Evolutionary conservation across 2,329 filamentous ascomycete genomes (phyloP).

Genomic region (Trichoderma atroviride): DNA sequence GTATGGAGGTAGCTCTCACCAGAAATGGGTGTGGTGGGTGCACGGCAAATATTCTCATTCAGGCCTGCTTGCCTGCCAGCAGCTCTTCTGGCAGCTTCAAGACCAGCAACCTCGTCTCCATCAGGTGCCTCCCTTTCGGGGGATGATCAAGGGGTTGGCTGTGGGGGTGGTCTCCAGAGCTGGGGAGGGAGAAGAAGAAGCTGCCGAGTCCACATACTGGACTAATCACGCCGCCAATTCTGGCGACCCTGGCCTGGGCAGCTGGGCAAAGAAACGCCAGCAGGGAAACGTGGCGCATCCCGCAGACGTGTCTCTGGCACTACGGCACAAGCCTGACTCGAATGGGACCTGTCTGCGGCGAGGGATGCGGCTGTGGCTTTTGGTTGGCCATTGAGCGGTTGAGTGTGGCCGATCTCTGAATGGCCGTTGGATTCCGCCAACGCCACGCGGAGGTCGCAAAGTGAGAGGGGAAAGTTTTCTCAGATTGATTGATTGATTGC

Average conservation of each 20-base stretch:
- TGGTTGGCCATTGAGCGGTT: conserved; percentile 11
- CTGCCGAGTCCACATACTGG: background rate
- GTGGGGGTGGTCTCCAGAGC: conserved; percentile 17
- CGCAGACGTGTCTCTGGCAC: conserved; percentile 26
- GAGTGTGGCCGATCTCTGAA: conserved; percentile 3
- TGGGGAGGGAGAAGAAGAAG: background rate
- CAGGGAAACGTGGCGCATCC: conserved; percentile 27
- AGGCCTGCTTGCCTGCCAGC: background rate
- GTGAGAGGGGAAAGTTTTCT: conserved; percentile 14
- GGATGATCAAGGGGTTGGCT: conserved; percentile 25
- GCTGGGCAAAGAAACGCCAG: background rate
- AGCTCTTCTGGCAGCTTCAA: background rate
- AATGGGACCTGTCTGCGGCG: conserved; percentile 15
- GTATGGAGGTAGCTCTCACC: conserved; percentile 2
- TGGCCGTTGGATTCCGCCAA: conserved; percentile 13
- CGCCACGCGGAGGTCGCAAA: conserved; percentile 11
- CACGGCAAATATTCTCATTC: conserved; percentile 8
- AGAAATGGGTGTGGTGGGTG: conserved; percentile 18
- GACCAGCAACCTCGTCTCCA: background rate
- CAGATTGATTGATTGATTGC: conserved; percentile 1
- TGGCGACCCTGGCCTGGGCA: conserved; percentile 1
- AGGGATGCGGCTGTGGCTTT: background rate
- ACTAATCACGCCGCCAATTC: background rate
- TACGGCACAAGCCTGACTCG: conserved; percentile 27
- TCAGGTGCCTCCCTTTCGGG: conserved; percentile 18